Percentiles rank a stretch among this genome's conserved stretches.
These are phyloP conservation scores for Spraguea lophii DNA, from an alignment of 371 early-diverging fungal species.

Conservation along the genomic window DNA sequence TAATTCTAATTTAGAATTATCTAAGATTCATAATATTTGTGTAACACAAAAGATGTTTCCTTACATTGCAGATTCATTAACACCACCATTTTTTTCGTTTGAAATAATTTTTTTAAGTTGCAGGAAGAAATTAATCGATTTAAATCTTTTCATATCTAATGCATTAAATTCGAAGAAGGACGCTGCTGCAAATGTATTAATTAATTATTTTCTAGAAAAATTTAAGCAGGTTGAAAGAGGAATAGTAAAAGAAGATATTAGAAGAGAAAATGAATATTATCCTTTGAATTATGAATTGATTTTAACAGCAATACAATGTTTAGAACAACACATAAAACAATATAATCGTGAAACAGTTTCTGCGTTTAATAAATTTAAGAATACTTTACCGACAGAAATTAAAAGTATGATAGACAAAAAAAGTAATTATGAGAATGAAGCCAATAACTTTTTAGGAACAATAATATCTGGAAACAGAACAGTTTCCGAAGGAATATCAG, in stretches of 20 bases:
- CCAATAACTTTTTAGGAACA: slow-evolving; percentile 25
- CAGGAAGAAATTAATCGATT: slow-evolving; percentile 31
- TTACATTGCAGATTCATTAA: slow-evolving; percentile 10
- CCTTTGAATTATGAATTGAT: slow-evolving; percentile 20
- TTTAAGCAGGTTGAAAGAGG: not conserved
- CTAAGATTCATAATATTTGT: slow-evolving; percentile 25
- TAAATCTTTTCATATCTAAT: slow-evolving; percentile 26
- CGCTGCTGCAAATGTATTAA: slow-evolving; percentile 9
- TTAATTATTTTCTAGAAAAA: slow-evolving; percentile 14
- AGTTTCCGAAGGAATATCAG: slow-evolving; percentile 6
- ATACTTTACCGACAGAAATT: slow-evolving; percentile 4
- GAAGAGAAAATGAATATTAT: slow-evolving; percentile 12
- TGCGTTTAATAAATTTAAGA: slow-evolving; percentile 9
- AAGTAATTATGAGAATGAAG: slow-evolving; percentile 12
- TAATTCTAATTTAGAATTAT: not conserved
- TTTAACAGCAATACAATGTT: slow-evolving; percentile 4
- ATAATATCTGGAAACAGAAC: slow-evolving; percentile 20
- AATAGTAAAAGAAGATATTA: not conserved
- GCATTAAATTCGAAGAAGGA: slow-evolving; percentile 5
- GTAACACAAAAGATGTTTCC: slow-evolving; percentile 37
- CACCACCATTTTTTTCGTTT: slow-evolving; percentile 24
- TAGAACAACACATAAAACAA: slow-evolving; percentile 3
- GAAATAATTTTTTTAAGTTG: slow-evolving; percentile 34
- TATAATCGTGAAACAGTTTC: slow-evolving; percentile 5
- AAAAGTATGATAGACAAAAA: slow-evolving; percentile 6